Conservation (phyloP, 2,329 filamentous ascomycete species). For the Alternaria ethzedia region DNA sequence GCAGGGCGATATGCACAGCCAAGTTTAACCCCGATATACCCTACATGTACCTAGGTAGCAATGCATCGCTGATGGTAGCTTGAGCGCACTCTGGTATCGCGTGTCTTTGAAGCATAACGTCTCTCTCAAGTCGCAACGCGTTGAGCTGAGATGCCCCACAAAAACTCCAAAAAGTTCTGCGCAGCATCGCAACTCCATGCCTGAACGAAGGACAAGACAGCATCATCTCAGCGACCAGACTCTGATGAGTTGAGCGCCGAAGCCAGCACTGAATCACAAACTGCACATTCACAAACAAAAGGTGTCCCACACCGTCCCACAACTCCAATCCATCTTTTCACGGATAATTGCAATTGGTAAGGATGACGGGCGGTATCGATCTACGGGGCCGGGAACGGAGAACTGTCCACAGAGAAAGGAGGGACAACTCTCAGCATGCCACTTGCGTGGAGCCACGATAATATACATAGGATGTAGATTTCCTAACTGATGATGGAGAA, state of each 20-base stretch:
- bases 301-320: slow-evolving; percentile 52
- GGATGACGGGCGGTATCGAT: slow-evolving; percentile 47
- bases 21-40: neutral
- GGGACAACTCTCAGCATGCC: slow-evolving; percentile 53
- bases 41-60: neutral
- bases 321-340: slow-evolving; percentile 52
- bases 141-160: neutral
- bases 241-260: too few species aligned
- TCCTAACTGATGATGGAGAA: slow-evolving; percentile 47
- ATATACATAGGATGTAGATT: slow-evolving; percentile 38
- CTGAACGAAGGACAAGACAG: too few species aligned
- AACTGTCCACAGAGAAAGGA: slow-evolving; percentile 45
- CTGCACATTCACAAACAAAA: slow-evolving; percentile 1
- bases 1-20: neutral
- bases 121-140: neutral
- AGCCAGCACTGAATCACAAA: too few species aligned
- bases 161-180: neutral
- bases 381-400: slow-evolving; percentile 54
- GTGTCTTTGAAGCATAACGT: neutral
- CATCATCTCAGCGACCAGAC: neutral
- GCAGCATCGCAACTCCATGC: neutral
- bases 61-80: too few species aligned
- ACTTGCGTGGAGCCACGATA: slow-evolving; percentile 51
- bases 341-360: slow-evolving; percentile 48
- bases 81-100: neutral